phyloP scores from a whole-genome alignment of 306 rosid genomes.

The Rosa multiflora region DNA sequence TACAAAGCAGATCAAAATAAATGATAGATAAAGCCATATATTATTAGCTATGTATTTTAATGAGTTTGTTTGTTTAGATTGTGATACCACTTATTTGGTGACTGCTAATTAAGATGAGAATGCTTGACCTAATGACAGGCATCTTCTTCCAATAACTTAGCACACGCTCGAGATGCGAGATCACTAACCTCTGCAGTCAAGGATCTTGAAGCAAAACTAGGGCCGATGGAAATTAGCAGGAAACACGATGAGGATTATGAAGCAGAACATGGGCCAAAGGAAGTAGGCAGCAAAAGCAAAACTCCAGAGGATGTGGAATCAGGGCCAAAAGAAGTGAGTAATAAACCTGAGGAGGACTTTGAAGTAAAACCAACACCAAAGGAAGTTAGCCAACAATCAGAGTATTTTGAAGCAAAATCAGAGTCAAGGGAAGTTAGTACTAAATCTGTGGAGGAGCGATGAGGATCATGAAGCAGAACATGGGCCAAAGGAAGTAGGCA shows the following conservation, averaged over 20 bases:
- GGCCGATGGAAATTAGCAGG: constrained; percentile 37
- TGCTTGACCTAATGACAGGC: constrained; percentile 36
- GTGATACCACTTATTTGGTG: constrained; percentile 3
- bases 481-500: constrained; percentile 37
- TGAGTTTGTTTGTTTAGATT: neutral
- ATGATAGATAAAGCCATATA: neutral
- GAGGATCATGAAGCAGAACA: constrained; percentile 49
- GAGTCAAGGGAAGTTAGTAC: neutral
- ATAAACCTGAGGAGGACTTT: neutral
- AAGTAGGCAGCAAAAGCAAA: constrained; percentile 7
- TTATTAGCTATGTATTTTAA: constrained; percentile 1
- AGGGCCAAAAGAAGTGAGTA: neutral
- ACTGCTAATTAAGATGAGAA: constrained; percentile 17
- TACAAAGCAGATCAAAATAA: neutral
- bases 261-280: constrained; percentile 46
- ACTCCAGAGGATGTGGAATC: neutral
- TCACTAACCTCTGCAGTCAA: constrained; percentile 51
- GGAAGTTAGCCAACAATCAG: neutral
- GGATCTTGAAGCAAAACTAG: constrained; percentile 55
- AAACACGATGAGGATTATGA: constrained; percentile 37
- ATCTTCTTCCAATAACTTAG: constrained; percentile 40
- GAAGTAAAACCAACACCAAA: neutral
- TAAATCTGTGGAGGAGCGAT: neutral
- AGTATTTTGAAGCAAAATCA: neutral
- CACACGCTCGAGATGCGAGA: constrained; percentile 59